Percentiles rank a stretch among this genome's conserved stretches.
These are phyloP conservation scores for Paxillus rubicundulus DNA, from an alignment of 768 basidiomycete species.

Conservation along the genomic window DNA sequence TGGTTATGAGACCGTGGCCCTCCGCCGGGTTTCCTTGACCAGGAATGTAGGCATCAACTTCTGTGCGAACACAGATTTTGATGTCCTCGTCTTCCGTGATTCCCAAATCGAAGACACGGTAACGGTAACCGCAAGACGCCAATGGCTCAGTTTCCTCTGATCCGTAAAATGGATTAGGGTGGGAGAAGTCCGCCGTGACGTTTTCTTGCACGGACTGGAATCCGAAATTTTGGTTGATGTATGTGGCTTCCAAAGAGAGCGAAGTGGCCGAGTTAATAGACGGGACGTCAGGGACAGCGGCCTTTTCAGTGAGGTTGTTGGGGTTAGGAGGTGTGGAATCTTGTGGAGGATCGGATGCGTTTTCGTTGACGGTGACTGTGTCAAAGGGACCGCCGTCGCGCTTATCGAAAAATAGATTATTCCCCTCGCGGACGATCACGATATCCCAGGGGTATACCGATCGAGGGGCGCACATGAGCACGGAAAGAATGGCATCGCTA, in stretches of 20 bases:
- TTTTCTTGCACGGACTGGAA: slow-evolving; percentile 91
- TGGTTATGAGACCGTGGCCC: slow-evolving; percentile 80
- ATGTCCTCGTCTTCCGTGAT: slow-evolving; percentile 89
- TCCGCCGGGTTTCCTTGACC: slow-evolving; percentile 59
- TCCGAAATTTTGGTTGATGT: slow-evolving; percentile 97
- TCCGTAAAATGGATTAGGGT: slow-evolving; percentile 94
- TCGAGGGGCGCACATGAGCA: slow-evolving; percentile 93
- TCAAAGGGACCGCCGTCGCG: slow-evolving; percentile 97
- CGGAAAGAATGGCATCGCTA: slow-evolving; percentile 92
- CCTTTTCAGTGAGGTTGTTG: slow-evolving; percentile 71
- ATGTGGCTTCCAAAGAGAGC: slow-evolving; percentile 94
- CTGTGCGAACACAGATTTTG: slow-evolving; percentile 89
- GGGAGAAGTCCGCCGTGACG: slow-evolving; percentile 66
- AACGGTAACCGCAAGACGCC: slow-evolving; percentile 94
- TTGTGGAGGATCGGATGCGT: slow-evolving; percentile 90
- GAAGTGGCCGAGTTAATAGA: slow-evolving; percentile 93
- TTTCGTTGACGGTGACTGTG: slow-evolving; percentile 97
- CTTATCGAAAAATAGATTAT: slow-evolving; percentile 95
- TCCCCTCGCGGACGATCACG: slow-evolving; percentile 88
- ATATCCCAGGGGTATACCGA: slow-evolving; percentile 99
- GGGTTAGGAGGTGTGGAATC: slow-evolving; percentile 78
- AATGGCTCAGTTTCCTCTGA: slow-evolving; percentile 93
- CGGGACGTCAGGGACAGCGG: slow-evolving; percentile 60
- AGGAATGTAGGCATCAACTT: slow-evolving; percentile 86
- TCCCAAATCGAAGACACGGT: slow-evolving; percentile 91